These are phyloP conservation scores for Kokia cookei DNA, from an alignment of 441 rosid species.

Conservation along the genomic window DNA sequence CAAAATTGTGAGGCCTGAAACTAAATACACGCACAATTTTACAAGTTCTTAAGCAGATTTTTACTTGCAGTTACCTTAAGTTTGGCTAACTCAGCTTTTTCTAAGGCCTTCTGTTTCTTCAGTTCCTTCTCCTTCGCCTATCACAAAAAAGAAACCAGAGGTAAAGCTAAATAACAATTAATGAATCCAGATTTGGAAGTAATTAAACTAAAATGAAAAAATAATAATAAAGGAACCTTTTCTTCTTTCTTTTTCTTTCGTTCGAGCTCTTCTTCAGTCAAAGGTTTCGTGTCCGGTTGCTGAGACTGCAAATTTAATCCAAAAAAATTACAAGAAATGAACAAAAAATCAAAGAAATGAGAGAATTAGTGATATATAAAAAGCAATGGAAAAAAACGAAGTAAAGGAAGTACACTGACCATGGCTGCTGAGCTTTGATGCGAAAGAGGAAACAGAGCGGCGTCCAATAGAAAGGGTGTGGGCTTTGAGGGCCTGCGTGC, in stretches of 20 bases:
- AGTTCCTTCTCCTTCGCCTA: conserved; percentile 82
- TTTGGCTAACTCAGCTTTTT: conserved; percentile 65
- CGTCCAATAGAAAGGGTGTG: neutral
- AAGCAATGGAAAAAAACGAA: neutral
- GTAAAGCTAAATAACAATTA: neutral
- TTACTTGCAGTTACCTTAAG: conserved; percentile 37
- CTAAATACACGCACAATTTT: neutral
- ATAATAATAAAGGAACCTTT: conserved; percentile 32
- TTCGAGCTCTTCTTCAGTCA: conserved; percentile 63
- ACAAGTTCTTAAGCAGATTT: neutral
- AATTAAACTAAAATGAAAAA: neutral
- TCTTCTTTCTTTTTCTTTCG: conserved; percentile 93
- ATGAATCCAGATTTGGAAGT: neutral
- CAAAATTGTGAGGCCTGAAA: neutral
- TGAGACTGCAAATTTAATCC: conserved; percentile 27
- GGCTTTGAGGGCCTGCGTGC: neutral
- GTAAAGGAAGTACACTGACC: neutral
- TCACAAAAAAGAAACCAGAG: neutral
- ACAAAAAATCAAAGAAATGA: neutral
- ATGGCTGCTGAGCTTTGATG: neutral
- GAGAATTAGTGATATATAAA: neutral
- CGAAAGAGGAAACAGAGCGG: neutral
- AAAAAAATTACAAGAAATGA: neutral
- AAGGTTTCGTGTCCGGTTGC: conserved; percentile 40
- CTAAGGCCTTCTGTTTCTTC: conserved; percentile 78